Percentiles rank a stretch among this genome's conserved stretches.
These are phyloP conservation scores for Dactylellina sp. DNA, from an alignment of 2,329 filamentous ascomycete genomes.

Conservation along the genomic window DNA sequence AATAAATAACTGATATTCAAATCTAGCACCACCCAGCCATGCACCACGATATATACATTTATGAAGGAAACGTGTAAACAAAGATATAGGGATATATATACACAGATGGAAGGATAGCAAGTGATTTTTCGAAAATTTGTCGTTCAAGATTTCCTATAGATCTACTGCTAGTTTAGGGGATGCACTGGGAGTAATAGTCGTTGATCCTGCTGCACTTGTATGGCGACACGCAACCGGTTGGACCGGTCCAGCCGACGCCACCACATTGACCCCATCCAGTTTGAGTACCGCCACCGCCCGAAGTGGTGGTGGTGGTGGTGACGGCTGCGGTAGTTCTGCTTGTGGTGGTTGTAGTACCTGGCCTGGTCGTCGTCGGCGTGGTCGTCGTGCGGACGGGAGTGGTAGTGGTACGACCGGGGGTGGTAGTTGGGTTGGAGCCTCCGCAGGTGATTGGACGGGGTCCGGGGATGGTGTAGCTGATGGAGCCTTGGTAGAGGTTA, in stretches of 20 bases:
- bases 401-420: slow-evolving; percentile 12
- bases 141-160: too few species aligned
- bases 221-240: slow-evolving; percentile 40
- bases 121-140: too few species aligned
- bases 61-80: neutral
- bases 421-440: slow-evolving; percentile 22
- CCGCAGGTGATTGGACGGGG: slow-evolving; percentile 61
- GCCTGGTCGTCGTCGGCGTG: neutral
- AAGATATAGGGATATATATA: too few species aligned
- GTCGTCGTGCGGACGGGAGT: slow-evolving; percentile 25
- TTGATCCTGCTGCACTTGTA: slow-evolving; percentile 33
- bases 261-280: slow-evolving; percentile 49
- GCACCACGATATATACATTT: slow-evolving; percentile 9
- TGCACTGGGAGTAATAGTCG: slow-evolving; percentile 51
- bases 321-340: slow-evolving; percentile 10
- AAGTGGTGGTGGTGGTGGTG: slow-evolving; percentile 15
- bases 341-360: slow-evolving; percentile 11
- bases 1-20: neutral
- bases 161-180: slow-evolving; percentile 18
- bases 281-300: slow-evolving; percentile 9
- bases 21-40: neutral
- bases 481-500: slow-evolving; percentile 59
- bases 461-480: slow-evolving; percentile 65
- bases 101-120: too few species aligned
- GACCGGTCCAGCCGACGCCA: slow-evolving; percentile 50